Percentiles rank a stretch among this genome's conserved stretches.
phyloP scores from a whole-genome alignment of 2,329 filamentous ascomycete species.

The Pseudophaeomoniella oleicola region DNA sequence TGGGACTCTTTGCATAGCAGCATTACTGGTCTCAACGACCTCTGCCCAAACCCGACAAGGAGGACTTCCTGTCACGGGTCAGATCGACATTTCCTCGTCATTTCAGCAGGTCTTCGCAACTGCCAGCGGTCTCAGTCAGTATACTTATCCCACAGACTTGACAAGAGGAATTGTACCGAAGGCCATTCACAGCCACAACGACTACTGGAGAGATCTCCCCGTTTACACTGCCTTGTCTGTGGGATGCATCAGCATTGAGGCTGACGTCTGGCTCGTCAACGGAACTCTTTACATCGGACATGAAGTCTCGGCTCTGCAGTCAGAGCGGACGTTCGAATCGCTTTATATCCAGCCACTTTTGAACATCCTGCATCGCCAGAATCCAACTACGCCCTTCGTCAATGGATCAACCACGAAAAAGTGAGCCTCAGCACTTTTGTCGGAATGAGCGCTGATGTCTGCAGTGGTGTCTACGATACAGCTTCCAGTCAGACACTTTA shows the following conservation, averaged over 20 bases:
- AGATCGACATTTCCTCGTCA: constrained; percentile 23
- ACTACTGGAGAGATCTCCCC: constrained; percentile 38
- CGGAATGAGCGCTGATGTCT: neutral
- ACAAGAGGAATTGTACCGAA: constrained; percentile 47
- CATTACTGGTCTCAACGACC: neutral
- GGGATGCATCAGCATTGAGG: constrained; percentile 44
- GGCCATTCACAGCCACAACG: constrained; percentile 42
- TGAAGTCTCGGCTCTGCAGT: constrained; percentile 35
- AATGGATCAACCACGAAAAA: constrained; percentile 32
- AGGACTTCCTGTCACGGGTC: neutral
- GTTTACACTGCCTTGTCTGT: constrained; percentile 38
- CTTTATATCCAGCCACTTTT: constrained; percentile 47
- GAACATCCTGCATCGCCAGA: constrained; percentile 38
- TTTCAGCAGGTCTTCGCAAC: constrained; percentile 42
- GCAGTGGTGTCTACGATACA: constrained; percentile 42
- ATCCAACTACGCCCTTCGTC: constrained; percentile 35
- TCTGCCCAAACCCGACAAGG: neutral
- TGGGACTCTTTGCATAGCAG: neutral
- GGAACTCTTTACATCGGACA: constrained; percentile 44
- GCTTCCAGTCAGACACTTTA: constrained; percentile 41
- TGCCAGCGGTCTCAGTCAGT: constrained; percentile 35
- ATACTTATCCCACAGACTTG: constrained; percentile 46
- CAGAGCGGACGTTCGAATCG: constrained; percentile 37
- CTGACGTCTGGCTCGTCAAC: constrained; percentile 46
- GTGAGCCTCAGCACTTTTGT: constrained; percentile 9